Evolutionary conservation across 176 grass and related monocot species (phyloP).

Genomic region (Neostapfia colusana): DNA sequence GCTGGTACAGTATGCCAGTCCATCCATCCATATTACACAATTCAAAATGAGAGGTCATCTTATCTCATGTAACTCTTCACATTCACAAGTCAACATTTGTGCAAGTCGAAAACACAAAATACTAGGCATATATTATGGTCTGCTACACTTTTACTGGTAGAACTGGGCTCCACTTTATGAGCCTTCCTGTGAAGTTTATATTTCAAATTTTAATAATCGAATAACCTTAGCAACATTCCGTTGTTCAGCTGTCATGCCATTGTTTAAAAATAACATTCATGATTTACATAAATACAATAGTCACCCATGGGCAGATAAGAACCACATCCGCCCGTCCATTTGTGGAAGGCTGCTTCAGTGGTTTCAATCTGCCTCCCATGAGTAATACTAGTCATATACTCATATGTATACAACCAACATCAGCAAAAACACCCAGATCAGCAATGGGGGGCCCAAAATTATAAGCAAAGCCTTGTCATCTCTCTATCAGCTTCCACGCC

Average conservation of each 20-base stretch:
- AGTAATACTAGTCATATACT: conserved; percentile 34
- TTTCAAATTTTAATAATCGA: background rate
- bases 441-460: conserved; percentile 15
- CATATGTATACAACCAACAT: conserved; percentile 26
- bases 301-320: conserved; percentile 1
- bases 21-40: too few species aligned
- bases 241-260: background rate
- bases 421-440: conserved; percentile 34
- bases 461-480: conserved; percentile 71
- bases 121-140: background rate
- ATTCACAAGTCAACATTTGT: too few species aligned
- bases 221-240: background rate
- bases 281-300: conserved; percentile 42
- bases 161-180: background rate
- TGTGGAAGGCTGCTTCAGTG: conserved; percentile 30
- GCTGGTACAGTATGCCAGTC: too few species aligned
- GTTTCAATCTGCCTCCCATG: conserved; percentile 24
- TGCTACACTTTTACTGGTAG: background rate
- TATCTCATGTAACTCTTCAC: too few species aligned
- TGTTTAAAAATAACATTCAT: conserved; percentile 11
- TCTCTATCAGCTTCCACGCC: conserved; percentile 51
- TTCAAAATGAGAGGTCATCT: too few species aligned
- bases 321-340: conserved; percentile 9
- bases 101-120: too few species aligned
- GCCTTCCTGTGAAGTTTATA: background rate